Evolutionary conservation across 129 eudicot genomes (phyloP).

Genomic region (Chrysanthemum lavandulifolium): DNA sequence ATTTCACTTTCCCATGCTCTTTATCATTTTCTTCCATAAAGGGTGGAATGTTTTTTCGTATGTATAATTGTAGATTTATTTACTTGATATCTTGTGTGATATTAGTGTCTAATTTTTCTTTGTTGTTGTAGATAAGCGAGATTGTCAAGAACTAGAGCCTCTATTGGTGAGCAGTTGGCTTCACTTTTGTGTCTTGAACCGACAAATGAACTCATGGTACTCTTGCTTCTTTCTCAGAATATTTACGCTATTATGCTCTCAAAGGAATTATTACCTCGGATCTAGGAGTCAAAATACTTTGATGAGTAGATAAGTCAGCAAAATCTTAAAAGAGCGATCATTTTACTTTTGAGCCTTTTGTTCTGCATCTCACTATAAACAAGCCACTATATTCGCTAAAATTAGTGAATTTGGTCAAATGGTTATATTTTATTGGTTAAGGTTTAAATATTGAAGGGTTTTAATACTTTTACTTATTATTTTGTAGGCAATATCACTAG

Average conservation of each 20-base stretch:
- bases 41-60: not conserved
- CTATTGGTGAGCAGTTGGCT: constrained; percentile 93
- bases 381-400: not conserved
- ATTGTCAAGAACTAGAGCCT: constrained; percentile 92
- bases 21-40: not conserved
- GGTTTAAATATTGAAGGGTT: too few relatives aligned
- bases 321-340: not conserved
- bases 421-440: too few relatives aligned
- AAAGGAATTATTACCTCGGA: not conserved
- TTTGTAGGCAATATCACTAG: constrained; percentile 62
- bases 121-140: constrained; percentile 78
- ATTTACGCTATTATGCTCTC: not conserved
- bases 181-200: constrained; percentile 92
- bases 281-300: not conserved
- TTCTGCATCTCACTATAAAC: not conserved
- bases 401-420: too few relatives aligned
- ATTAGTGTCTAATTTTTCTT: not conserved
- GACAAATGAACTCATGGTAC: constrained; percentile 97
- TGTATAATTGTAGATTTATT: not conserved
- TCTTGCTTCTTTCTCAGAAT: not conserved
- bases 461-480: too few relatives aligned
- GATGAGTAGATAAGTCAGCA: not conserved
- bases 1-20: not conserved
- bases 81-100: not conserved
- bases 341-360: not conserved